phyloP scores from a whole-genome alignment of 257 asterid genomes.

The Penstemon davidsonii region DNA sequence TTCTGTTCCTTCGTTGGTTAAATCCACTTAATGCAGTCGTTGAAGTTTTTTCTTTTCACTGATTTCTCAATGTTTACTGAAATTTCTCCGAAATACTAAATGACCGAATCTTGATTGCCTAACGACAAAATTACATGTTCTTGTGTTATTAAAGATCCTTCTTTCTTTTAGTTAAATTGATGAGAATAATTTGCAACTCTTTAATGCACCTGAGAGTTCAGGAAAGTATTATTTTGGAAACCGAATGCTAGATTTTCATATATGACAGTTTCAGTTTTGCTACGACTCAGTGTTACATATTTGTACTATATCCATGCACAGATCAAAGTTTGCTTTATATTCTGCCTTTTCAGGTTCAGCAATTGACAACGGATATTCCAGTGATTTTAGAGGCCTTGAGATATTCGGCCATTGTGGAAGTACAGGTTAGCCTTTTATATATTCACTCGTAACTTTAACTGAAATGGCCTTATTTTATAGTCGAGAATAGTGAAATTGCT shows the following conservation, averaged over 20 bases:
- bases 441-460: background rate
- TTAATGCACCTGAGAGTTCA: background rate
- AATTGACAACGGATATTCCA: conserved; percentile 54
- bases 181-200: conserved; percentile 3
- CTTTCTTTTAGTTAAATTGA: background rate
- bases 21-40: background rate
- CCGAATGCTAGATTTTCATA: conserved; percentile 9
- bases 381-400: conserved; percentile 67
- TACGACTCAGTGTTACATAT: conserved; percentile 1
- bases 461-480: background rate
- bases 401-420: conserved; percentile 60
- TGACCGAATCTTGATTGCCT: too few relatives aligned
- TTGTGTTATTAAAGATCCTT: background rate
- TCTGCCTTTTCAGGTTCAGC: conserved; percentile 61
- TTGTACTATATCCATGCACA: conserved; percentile 19
- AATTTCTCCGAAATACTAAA: too few relatives aligned
- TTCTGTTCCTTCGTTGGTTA: background rate
- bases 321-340: conserved; percentile 35
- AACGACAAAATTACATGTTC: too few relatives aligned
- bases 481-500: background rate
- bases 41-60: background rate
- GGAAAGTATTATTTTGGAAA: background rate
- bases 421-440: conserved; percentile 52
- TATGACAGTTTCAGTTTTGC: background rate
- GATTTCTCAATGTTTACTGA: too few relatives aligned